Percentiles rank a stretch among this genome's conserved stretches.
Evolutionary conservation across 2,329 filamentous ascomycete species (phyloP).

Genomic region (Penicillium janthinellum): DNA sequence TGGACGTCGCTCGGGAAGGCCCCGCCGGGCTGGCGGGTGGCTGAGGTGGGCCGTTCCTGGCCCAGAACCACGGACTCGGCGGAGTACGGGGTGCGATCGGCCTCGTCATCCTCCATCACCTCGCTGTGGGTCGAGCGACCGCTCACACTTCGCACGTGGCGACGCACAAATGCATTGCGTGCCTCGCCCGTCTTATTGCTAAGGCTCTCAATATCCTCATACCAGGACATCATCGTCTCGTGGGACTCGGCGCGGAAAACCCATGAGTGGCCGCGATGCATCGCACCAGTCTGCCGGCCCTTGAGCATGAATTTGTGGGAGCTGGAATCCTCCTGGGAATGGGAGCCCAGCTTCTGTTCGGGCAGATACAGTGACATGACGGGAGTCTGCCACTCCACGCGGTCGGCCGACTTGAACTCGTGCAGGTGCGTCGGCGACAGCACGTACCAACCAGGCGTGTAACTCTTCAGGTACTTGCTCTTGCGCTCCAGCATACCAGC

Average conservation of each 20-base stretch:
- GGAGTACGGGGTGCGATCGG: constrained; percentile 66
- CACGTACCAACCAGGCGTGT: constrained; percentile 95
- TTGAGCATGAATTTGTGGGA: constrained; percentile 99
- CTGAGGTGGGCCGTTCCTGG: constrained; percentile 42
- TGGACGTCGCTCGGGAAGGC: constrained; percentile 94
- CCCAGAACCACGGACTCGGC: constrained; percentile 52
- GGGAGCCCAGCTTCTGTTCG: constrained; percentile 92
- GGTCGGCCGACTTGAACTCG: constrained; percentile 98
- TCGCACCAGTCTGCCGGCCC: constrained; percentile 85
- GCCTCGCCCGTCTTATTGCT: constrained; percentile 89
- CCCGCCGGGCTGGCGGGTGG: constrained; percentile 79
- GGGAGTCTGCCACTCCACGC: constrained; percentile 75
- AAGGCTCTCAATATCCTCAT: constrained; percentile 85
- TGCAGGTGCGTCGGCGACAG: constrained; percentile 95
- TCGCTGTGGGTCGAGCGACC: constrained; percentile 71
- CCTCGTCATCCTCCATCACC: constrained; percentile 73
- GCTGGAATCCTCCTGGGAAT: constrained; percentile 76
- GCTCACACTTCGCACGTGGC: constrained; percentile 77
- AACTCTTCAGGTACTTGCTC: constrained; percentile 98
- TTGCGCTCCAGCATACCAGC: constrained; percentile 93
- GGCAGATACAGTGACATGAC: constrained; percentile 95
- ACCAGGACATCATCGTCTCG: constrained; percentile 98
- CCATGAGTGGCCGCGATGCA: constrained; percentile 79
- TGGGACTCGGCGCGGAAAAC: constrained; percentile 69
- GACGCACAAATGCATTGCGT: constrained; percentile 81